Evolutionary conservation across 768 basidiomycete genomes (phyloP).

Genomic region (Pleurotus tuber-regium): DNA sequence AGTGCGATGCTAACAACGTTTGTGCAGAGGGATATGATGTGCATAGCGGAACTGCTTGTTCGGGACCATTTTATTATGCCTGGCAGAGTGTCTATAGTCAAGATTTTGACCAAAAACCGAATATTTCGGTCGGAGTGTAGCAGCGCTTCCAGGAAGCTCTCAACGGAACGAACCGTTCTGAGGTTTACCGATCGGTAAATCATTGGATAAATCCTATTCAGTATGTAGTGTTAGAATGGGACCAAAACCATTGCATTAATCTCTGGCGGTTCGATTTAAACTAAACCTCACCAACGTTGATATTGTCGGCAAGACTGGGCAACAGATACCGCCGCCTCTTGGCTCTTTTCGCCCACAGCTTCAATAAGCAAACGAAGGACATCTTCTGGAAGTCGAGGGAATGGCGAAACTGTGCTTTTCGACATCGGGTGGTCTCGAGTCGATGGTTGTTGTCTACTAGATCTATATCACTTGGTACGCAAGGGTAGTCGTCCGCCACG

Average conservation of each 20-base stretch:
- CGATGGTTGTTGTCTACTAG: too few relatives aligned
- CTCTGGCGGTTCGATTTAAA: too few relatives aligned
- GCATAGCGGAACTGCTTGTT: background rate
- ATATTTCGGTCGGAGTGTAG: background rate
- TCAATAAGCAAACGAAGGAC: background rate
- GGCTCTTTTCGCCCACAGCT: background rate
- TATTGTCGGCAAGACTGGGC: background rate
- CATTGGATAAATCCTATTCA: background rate
- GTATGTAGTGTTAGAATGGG: too few relatives aligned
- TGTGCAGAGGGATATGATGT: background rate
- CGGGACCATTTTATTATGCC: background rate
- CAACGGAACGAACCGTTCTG: background rate
- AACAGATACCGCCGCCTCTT: background rate
- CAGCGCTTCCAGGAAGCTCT: background rate
- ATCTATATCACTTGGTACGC: too few relatives aligned
- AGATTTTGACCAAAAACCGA: background rate
- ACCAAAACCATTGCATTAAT: too few relatives aligned
- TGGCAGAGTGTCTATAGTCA: slow-evolving; percentile 3
- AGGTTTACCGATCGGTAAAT: slow-evolving; percentile 4
- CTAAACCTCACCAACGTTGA: background rate
- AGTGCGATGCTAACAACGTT: slow-evolving; percentile 1
- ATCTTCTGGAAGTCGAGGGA: background rate
- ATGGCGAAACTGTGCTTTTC: background rate
- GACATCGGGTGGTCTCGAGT: too few relatives aligned
- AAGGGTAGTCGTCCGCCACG: too few relatives aligned